phyloP scores from a whole-genome alignment of 345 rosid species.

The Populus deltoides region DNA sequence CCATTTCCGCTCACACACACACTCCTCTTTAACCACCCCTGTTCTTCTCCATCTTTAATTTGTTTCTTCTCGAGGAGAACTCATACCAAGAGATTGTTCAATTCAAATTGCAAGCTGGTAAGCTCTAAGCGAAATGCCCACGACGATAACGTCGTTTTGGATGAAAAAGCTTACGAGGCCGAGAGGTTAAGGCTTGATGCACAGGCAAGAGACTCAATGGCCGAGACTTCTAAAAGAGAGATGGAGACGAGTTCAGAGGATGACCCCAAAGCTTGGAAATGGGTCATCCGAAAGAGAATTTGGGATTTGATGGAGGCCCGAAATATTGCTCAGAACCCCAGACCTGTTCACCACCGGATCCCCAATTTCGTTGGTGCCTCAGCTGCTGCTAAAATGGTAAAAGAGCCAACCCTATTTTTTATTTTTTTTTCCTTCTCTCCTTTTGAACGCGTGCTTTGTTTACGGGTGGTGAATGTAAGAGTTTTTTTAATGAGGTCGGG shows the following conservation, averaged over 20 bases:
- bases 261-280: slow-evolving; percentile 87
- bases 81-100: background rate
- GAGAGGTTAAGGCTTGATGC: slow-evolving; percentile 68
- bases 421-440: background rate
- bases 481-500: background rate
- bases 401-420: background rate
- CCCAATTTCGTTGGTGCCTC: slow-evolving; percentile 90
- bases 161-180: slow-evolving; percentile 58
- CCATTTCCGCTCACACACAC: slow-evolving; percentile 22
- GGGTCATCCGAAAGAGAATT: slow-evolving; percentile 69
- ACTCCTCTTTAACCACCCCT: slow-evolving; percentile 3
- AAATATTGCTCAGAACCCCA: slow-evolving; percentile 66
- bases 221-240: slow-evolving; percentile 48
- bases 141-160: slow-evolving; percentile 32
- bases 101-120: slow-evolving; percentile 22
- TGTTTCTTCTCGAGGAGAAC: background rate
- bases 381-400: slow-evolving; percentile 63
- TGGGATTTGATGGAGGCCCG: slow-evolving; percentile 89
- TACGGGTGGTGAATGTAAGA: too few relatives aligned
- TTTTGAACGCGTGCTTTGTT: background rate
- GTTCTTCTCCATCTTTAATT: background rate
- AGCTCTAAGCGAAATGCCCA: slow-evolving; percentile 4
- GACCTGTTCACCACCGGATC: slow-evolving; percentile 88
- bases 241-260: slow-evolving; percentile 31
- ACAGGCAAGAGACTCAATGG: slow-evolving; percentile 62